Conservation (phyloP, 1,284 basidiomycete genomes). For the Meripilus lineatus region DNA sequence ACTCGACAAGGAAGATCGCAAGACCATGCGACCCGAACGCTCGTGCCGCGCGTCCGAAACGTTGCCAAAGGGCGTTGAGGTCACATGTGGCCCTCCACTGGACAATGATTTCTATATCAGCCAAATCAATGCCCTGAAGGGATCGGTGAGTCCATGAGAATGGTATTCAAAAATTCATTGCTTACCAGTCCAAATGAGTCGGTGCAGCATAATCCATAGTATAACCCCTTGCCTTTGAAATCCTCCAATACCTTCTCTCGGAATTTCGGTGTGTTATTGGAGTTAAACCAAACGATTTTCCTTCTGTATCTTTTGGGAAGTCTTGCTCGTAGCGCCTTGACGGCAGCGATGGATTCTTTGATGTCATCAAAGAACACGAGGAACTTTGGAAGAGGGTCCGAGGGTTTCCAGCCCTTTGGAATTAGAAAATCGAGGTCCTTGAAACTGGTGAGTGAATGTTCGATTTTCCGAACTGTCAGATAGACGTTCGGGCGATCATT, state of each 20-base stretch:
- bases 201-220: slow-evolving; percentile 23
- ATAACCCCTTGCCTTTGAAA: slow-evolving; percentile 13
- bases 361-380: slow-evolving; percentile 29
- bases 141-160: too few relatives aligned
- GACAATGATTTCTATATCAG: slow-evolving; percentile 26
- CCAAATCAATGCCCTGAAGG: slow-evolving; percentile 32
- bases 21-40: slow-evolving; percentile 4
- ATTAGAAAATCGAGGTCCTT: slow-evolving; percentile 8
- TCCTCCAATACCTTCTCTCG: slow-evolving; percentile 12
- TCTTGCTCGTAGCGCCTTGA: slow-evolving; percentile 7
- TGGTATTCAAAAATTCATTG: too few relatives aligned
- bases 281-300: slow-evolving; percentile 19
- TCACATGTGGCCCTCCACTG: slow-evolving; percentile 24
- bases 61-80: slow-evolving; percentile 14
- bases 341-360: slow-evolving; percentile 7
- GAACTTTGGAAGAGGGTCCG: slow-evolving; percentile 19
- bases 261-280: too few relatives aligned
- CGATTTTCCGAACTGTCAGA: slow-evolving; percentile 1
- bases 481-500: slow-evolving; percentile 7
- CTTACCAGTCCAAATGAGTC: slow-evolving; percentile 32
- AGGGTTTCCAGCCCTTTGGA: slow-evolving; percentile 4
- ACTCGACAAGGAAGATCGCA: slow-evolving; percentile 14
- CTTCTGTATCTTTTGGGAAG: slow-evolving; percentile 8
- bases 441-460: neutral
- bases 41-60: slow-evolving; percentile 15